Conservation (phyloP, 441 rosid species). For the Adansonia gregorii region DNA sequence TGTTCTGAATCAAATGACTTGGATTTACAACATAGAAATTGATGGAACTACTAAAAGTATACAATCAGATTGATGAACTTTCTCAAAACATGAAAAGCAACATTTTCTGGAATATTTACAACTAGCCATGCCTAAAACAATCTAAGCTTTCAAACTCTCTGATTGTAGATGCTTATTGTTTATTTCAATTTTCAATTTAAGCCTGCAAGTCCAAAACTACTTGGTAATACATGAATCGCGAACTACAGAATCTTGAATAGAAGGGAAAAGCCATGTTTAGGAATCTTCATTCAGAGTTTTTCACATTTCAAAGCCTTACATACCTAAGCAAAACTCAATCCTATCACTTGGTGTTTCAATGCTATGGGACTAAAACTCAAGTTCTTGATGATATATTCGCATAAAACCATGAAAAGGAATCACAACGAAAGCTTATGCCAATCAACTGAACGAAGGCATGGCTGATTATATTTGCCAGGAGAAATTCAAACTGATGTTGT, state of each 20-base stretch:
- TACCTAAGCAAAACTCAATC: conserved; percentile 37
- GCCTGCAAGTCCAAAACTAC: neutral
- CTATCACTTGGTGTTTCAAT: conserved; percentile 29
- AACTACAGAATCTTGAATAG: conserved; percentile 26
- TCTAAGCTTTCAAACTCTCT: neutral
- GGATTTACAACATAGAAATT: too few relatives aligned
- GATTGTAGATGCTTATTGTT: neutral
- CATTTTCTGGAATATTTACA: too few relatives aligned
- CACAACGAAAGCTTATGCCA: conserved; percentile 37
- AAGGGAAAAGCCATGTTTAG: conserved; percentile 22
- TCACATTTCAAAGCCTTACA: conserved; percentile 26
- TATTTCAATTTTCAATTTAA: neutral
- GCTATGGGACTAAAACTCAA: conserved; percentile 28
- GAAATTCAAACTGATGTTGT: neutral
- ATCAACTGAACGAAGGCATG: conserved; percentile 21
- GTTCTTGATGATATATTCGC: conserved; percentile 47
- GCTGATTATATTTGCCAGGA: conserved; percentile 12
- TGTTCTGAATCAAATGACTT: too few relatives aligned
- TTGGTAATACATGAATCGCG: neutral
- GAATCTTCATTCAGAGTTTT: conserved; percentile 28
- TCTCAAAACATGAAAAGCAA: too few relatives aligned
- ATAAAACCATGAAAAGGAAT: conserved; percentile 24
- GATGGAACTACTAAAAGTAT: too few relatives aligned
- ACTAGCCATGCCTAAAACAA: too few relatives aligned
- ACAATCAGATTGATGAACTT: too few relatives aligned